Conservation (phyloP, 352 stramenopile genomes). For the Phytophthora pluvialis region DNA sequence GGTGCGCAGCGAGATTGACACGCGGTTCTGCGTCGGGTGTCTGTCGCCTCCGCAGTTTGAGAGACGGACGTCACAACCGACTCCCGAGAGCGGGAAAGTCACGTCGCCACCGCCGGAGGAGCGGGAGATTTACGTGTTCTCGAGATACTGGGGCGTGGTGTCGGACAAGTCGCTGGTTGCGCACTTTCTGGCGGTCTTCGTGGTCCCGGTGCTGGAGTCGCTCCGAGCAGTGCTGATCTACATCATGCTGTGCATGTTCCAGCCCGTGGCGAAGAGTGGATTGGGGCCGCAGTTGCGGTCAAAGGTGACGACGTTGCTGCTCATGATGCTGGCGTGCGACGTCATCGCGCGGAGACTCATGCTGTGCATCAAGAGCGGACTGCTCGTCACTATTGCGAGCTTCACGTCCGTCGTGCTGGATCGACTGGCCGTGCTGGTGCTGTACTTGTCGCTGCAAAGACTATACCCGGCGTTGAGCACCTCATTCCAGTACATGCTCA, state of each 20-base stretch:
- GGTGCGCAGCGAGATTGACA: conserved; percentile 36
- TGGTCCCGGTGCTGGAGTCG: conserved; percentile 72
- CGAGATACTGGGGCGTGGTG: conserved; percentile 82
- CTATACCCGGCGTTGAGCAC: conserved; percentile 53
- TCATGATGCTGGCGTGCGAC: conserved; percentile 66
- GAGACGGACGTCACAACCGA: conserved; percentile 29
- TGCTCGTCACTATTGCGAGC: conserved; percentile 73
- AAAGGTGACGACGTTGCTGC: conserved; percentile 52
- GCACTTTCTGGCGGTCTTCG: conserved; percentile 67
- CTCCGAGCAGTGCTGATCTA: conserved; percentile 74
- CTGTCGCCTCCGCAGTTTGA: conserved; percentile 58
- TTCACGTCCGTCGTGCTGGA: conserved; percentile 77
- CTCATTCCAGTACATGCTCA: conserved; percentile 56
- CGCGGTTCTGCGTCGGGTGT: conserved; percentile 70
- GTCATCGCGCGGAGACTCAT: conserved; percentile 59
- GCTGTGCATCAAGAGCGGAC: conserved; percentile 78
- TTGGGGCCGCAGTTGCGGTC: conserved; percentile 33
- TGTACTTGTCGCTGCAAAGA: conserved; percentile 63
- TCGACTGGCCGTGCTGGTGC: conserved; percentile 58
- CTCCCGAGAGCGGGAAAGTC: conserved; percentile 39
- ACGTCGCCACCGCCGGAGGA: conserved; percentile 14
- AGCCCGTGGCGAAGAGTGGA: conserved; percentile 25
- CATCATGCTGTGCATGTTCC: conserved; percentile 62
- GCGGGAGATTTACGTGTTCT: conserved; percentile 80
- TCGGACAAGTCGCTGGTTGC: conserved; percentile 75